Evolutionary conservation across 208 protist genomes (phyloP).

Genomic region (Leishmania tropica): DNA sequence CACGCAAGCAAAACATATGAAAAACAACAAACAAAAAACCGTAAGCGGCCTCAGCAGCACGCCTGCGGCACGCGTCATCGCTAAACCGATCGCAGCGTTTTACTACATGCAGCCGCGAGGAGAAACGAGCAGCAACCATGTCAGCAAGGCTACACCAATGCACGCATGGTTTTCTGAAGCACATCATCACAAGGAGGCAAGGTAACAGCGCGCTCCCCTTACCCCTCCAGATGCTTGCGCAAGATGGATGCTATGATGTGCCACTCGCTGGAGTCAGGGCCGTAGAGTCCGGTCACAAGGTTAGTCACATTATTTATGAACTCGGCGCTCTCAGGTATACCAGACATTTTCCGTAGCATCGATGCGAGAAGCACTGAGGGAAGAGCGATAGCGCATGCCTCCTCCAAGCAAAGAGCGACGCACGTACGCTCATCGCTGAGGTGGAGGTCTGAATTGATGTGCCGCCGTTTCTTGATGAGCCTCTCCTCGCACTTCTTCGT

Average conservation of each 20-base stretch:
- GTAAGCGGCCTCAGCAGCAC: neutral
- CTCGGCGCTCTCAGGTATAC: neutral
- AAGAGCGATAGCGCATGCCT: neutral
- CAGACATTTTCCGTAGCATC: neutral
- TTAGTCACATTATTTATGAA: neutral
- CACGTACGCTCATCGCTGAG: conserved; percentile 15
- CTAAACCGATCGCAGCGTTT: neutral
- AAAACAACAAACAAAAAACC: neutral
- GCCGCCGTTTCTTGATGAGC: neutral
- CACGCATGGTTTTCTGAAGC: no score
- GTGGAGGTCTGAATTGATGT: conserved; percentile 9
- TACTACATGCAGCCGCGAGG: neutral
- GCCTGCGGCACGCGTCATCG: neutral
- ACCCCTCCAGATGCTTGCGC: neutral
- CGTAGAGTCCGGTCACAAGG: neutral
- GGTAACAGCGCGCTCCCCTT: neutral
- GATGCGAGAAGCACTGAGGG: neutral
- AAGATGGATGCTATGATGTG: neutral
- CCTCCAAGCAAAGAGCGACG: conserved; percentile 2
- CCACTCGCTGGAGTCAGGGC: conserved; percentile 2
- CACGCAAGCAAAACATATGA: neutral
- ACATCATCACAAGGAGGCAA: neutral
- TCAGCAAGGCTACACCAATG: neutral
- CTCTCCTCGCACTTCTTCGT: conserved; percentile 1
- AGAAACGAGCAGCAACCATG: neutral